phyloP scores from a whole-genome alignment of 2,329 filamentous ascomycete species.

The Acephala macrosclerotiorum region DNA sequence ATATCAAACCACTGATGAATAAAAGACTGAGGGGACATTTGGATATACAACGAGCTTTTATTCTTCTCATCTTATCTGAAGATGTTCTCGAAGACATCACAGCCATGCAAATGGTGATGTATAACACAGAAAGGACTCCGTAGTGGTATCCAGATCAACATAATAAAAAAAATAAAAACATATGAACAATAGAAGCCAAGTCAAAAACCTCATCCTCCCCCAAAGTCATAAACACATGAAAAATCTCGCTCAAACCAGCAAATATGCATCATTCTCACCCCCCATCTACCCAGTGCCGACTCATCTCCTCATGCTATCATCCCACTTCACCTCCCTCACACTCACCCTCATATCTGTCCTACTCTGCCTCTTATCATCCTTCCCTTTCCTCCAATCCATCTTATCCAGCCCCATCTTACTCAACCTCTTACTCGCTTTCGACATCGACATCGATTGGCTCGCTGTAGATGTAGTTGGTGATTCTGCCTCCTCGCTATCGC shows the following conservation, averaged over 20 bases:
- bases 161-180: constrained; percentile 11
- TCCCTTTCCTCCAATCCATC: constrained; percentile 39
- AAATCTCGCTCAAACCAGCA: constrained; percentile 20
- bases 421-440: constrained; percentile 31
- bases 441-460: constrained; percentile 28
- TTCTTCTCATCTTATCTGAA: not conserved
- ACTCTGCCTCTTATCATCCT: constrained; percentile 29
- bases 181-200: constrained; percentile 20
- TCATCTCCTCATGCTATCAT: constrained; percentile 22
- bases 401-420: constrained; percentile 37
- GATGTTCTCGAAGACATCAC: not conserved
- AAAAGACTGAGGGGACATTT: not conserved
- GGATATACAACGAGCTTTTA: constrained; percentile 8
- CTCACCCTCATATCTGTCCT: constrained; percentile 17
- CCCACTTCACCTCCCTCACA: constrained; percentile 36
- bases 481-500: constrained; percentile 27
- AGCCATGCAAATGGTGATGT: not conserved
- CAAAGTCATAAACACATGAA: constrained; percentile 27
- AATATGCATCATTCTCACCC: constrained; percentile 18
- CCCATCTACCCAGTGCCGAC: not conserved
- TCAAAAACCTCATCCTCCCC: constrained; percentile 16
- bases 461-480: constrained; percentile 14
- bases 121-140: constrained; percentile 8
- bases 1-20: not conserved
- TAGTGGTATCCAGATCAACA: constrained; percentile 8